Base-by-base conservation (phyloP, 208 protist genomes). In the Crithidia thermophila region DNA sequence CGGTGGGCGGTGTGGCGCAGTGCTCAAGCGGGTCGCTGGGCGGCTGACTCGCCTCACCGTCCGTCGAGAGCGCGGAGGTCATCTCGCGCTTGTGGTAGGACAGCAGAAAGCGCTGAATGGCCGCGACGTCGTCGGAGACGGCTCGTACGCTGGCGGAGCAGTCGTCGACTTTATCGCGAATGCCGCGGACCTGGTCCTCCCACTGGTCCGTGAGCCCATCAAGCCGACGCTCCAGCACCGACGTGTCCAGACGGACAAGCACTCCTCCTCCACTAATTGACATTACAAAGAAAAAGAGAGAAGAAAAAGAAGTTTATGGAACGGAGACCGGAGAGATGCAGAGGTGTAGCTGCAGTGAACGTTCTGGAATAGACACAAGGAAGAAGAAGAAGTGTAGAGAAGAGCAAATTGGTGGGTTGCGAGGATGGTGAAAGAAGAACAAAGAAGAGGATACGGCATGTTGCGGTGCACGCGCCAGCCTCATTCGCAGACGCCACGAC, bases 191-290 rank as follows among this genome's bases (percentile, higher is more conserved):
- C 36, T 68, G 67, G 0, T 43, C 56, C 28, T 64, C 30, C 34
- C 83, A 78, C 25, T 81, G 28, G 7, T 66, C 51, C 8, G 43
- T 77, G 9, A 90, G 57, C 10, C 36, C 56, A 7, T 64, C 58
- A 18, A 90, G 55, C 20, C 81, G 85, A n/a, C 51, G 43, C 64
- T 90, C 75, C 28, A 90, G 74, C 16, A 47, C 64, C 11, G 72
- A 72, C 4, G 72, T 72, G 37, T 72, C 57, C 13, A 67, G 43
- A 8, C 60, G 58, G 53, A 75, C 43, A 20, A 75, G 61, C 25
- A 53, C n/a, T 16, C 62, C 33, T 31, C 45, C 1, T 13, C 25
- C 11, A 20, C 34, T 39, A 18, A 21, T 56, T 33, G 34, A 42
- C 50, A 51, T 56, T 20, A 5, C 39, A 21, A 23, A 31, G 23